phyloP scores from a whole-genome alignment of 208 protist species.

The Novymonas esmeraldas region DNA sequence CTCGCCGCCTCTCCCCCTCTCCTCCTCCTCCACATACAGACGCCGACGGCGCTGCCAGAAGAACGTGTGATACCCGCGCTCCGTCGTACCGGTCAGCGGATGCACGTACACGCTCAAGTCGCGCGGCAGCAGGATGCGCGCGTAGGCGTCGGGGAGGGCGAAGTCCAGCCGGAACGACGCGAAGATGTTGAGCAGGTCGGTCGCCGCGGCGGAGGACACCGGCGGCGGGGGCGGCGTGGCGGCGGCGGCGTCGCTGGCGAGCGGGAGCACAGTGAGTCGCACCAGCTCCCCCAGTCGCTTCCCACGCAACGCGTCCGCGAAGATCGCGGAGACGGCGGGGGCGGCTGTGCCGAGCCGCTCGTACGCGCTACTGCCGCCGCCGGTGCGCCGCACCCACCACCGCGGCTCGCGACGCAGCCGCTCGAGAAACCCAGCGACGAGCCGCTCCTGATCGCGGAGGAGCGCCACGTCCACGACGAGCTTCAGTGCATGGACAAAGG shows the following conservation, averaged over 20 bases:
- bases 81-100: slow-evolving; percentile 19
- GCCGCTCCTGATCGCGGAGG: slow-evolving; percentile 71
- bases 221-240: neutral
- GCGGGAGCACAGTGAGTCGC: slow-evolving; percentile 58
- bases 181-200: slow-evolving; percentile 69
- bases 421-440: slow-evolving; percentile 74
- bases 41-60: slow-evolving; percentile 78
- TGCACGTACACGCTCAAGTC: slow-evolving; percentile 53
- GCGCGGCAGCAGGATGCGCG: slow-evolving; percentile 57
- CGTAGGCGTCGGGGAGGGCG: slow-evolving; percentile 55
- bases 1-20: neutral
- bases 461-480: slow-evolving; percentile 82
- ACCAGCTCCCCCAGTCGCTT: slow-evolving; percentile 63
- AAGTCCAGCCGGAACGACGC: slow-evolving; percentile 75
- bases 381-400: slow-evolving; percentile 60
- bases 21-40: slow-evolving; percentile 17
- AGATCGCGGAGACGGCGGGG: slow-evolving; percentile 43
- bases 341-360: slow-evolving; percentile 39
- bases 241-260: slow-evolving; percentile 2
- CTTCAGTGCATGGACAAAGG: slow-evolving; percentile 47
- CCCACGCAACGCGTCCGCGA: slow-evolving; percentile 60
- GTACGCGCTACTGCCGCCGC: slow-evolving; percentile 24
- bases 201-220: neutral
- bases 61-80: slow-evolving; percentile 51
- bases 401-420: slow-evolving; percentile 57